Percentiles rank a stretch among this genome's conserved stretches.
phyloP scores from a whole-genome alignment of 805 yeast genomes.

The Candida piceae region DNA sequence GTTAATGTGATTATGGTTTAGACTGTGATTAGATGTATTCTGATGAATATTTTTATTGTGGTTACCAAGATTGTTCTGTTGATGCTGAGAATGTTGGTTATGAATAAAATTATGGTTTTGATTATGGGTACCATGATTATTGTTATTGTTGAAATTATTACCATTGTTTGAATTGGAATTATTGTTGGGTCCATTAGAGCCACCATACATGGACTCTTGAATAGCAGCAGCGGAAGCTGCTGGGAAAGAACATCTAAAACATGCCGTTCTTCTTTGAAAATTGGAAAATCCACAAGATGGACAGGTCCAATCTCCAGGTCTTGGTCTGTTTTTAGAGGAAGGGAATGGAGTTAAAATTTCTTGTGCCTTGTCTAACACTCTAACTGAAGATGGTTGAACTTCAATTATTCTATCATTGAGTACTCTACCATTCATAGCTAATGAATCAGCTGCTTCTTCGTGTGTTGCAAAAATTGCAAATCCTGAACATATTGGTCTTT shows the following conservation, averaged over 20 bases:
- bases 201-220: conserved; percentile 52
- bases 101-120: conserved; percentile 6
- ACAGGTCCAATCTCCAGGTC: conserved; percentile 99
- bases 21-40: conserved; percentile 9
- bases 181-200: conserved; percentile 3
- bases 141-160: conserved; percentile 15
- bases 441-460: conserved; percentile 78
- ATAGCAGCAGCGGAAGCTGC: conserved; percentile 67
- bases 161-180: conserved; percentile 13
- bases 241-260: conserved; percentile 90
- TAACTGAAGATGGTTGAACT: conserved; percentile 78
- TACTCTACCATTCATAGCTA: conserved; percentile 72
- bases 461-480: conserved; percentile 82
- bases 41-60: no score
- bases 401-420: conserved; percentile 73
- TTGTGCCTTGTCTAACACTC: conserved; percentile 75
- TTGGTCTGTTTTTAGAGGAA: conserved; percentile 73
- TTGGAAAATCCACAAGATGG: conserved; percentile 94
- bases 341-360: conserved; percentile 84
- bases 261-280: conserved; percentile 89
- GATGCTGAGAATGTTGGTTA: conserved; percentile 11
- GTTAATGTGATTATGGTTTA: conserved; percentile 13
- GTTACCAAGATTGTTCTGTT: conserved; percentile 11
- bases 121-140: conserved; percentile 6
- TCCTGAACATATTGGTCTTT: conserved; percentile 57